phyloP scores from a whole-genome alignment of 805 yeast genomes.

The Teunomyces funiuensis region DNA sequence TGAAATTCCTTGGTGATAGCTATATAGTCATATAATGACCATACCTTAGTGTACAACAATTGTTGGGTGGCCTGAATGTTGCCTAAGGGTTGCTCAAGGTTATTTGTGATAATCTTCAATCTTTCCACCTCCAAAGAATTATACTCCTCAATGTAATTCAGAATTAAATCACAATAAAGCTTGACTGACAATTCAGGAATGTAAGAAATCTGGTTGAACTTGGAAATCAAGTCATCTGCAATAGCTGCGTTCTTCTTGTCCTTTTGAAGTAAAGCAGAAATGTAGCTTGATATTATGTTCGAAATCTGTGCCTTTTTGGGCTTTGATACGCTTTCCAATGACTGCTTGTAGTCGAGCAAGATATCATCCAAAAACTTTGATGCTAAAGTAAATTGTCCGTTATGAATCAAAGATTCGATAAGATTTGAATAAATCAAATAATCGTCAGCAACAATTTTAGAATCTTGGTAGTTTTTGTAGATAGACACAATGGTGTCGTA shows the following conservation, averaged over 20 bases:
- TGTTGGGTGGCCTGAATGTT: not conserved
- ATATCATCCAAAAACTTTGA: constrained; percentile 58
- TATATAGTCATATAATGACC: constrained; percentile 34
- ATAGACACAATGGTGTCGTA: constrained; percentile 28
- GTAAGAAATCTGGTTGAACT: constrained; percentile 29
- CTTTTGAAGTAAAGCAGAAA: constrained; percentile 8
- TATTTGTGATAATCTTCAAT: not conserved
- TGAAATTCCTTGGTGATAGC: constrained; percentile 39
- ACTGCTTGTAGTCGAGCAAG: constrained; percentile 42
- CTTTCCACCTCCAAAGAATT: constrained; percentile 14
- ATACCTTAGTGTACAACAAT: constrained; percentile 17
- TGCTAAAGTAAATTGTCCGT: constrained; percentile 51
- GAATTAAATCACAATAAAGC: constrained; percentile 32
- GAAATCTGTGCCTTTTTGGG: constrained; percentile 32
- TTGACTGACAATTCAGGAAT: constrained; percentile 36
- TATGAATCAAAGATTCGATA: constrained; percentile 52
- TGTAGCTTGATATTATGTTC: constrained; percentile 43
- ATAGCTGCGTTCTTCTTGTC: constrained; percentile 15
- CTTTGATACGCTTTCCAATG: constrained; percentile 13
- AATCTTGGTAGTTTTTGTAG: constrained; percentile 34
- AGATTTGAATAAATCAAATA: constrained; percentile 51
- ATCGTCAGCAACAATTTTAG: constrained; percentile 31
- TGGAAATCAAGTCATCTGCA: constrained; percentile 25
- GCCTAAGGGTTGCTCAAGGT: not conserved
- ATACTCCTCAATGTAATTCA: constrained; percentile 22